phyloP scores from a whole-genome alignment of 352 stramenopile genomes.

The Globisporangium polare region DNA sequence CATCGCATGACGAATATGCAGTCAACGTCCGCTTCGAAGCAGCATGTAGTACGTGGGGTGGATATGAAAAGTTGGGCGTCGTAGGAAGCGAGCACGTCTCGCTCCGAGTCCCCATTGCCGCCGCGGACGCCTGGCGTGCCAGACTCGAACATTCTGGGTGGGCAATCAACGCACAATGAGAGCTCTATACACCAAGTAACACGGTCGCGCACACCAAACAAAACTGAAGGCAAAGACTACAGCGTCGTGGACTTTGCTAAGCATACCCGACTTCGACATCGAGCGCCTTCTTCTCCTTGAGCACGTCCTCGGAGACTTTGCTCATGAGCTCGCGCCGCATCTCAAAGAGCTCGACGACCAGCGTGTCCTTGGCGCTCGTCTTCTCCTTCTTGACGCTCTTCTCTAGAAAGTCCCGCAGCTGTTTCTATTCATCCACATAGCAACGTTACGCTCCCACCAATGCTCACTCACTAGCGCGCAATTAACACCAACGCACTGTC shows the following conservation, averaged over 20 bases:
- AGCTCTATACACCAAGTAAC: background rate
- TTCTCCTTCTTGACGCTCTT: slow-evolving; percentile 65
- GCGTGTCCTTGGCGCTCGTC: slow-evolving; percentile 36
- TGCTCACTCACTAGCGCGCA: background rate
- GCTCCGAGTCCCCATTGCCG: slow-evolving; percentile 20
- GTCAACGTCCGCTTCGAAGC: too few species aligned
- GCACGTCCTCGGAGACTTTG: slow-evolving; percentile 65
- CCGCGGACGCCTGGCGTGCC: background rate
- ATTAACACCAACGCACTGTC: slow-evolving; percentile 20
- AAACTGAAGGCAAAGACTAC: too few species aligned
- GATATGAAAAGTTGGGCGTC: slow-evolving; percentile 76
- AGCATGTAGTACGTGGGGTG: slow-evolving; percentile 6
- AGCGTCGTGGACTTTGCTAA: too few species aligned
- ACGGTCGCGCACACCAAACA: slow-evolving; percentile 2
- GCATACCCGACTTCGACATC: slow-evolving; percentile 58
- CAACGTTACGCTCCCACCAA: background rate
- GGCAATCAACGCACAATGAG: background rate
- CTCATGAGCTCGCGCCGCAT: slow-evolving; percentile 61
- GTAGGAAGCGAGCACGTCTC: slow-evolving; percentile 60
- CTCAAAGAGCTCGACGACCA: slow-evolving; percentile 63
- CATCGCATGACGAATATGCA: background rate
- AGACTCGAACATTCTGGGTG: slow-evolving; percentile 12
- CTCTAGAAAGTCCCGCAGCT: slow-evolving; percentile 56
- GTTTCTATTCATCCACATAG: slow-evolving; percentile 23
- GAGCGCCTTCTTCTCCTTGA: slow-evolving; percentile 59